Conservation (phyloP, 2,329 filamentous ascomycete genomes). For the Hymenoscyphus salicellus region DNA sequence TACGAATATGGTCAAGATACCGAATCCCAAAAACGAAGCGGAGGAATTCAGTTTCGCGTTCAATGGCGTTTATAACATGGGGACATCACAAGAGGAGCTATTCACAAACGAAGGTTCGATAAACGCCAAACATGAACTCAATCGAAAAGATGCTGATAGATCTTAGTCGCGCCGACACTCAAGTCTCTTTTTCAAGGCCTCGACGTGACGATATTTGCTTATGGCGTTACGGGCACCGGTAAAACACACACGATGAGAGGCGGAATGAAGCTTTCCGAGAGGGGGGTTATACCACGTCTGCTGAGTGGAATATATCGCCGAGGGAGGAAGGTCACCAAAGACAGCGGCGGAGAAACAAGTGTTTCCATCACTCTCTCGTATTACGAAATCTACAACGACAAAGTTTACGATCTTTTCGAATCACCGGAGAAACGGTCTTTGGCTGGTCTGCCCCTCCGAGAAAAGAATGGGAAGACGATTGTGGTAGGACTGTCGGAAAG, state of each 20-base stretch:
- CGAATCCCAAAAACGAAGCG: constrained; percentile 85
- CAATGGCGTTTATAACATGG: constrained; percentile 83
- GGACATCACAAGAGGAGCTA: constrained; percentile 77
- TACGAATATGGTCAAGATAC: constrained; percentile 75
- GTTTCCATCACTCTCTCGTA: constrained; percentile 80
- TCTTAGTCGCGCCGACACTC: constrained; percentile 76
- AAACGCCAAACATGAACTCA: not conserved
- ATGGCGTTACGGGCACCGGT: constrained; percentile 88
- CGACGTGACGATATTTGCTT: constrained; percentile 87
- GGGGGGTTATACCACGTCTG: constrained; percentile 82
- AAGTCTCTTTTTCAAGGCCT: constrained; percentile 89
- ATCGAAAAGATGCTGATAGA: constrained; percentile 15
- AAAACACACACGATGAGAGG: constrained; percentile 97
- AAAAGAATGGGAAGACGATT: constrained; percentile 82
- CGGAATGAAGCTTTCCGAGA: constrained; percentile 78
- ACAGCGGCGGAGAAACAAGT: constrained; percentile 64
- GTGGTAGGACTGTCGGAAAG: constrained; percentile 84
- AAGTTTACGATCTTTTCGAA: constrained; percentile 88
- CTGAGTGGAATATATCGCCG: constrained; percentile 82
- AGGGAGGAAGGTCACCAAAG: constrained; percentile 80
- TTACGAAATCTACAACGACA: constrained; percentile 97
- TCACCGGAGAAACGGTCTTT: constrained; percentile 75
- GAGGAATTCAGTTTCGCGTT: constrained; percentile 95
- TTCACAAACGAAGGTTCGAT: constrained; percentile 72
- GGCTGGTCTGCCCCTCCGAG: constrained; percentile 75